These are phyloP conservation scores for Citrus reticulata DNA, from an alignment of 345 rosid genomes.

Conservation along the genomic window DNA sequence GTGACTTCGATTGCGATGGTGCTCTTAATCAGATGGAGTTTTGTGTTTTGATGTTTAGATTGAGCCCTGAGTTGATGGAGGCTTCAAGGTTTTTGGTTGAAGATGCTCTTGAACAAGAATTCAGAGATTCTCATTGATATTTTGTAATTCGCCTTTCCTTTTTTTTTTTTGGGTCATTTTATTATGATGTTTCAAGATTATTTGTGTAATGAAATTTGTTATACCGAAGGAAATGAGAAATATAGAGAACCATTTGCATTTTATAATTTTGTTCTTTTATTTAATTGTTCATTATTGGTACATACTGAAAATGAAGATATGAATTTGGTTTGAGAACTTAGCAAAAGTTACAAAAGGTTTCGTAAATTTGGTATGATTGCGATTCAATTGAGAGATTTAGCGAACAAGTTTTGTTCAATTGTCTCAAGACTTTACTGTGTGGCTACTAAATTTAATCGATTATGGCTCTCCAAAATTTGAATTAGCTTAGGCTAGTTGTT, in stretches of 20 bases:
- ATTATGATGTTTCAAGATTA: neutral
- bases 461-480: neutral
- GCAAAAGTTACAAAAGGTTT: no score
- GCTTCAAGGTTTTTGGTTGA: conserved; percentile 57
- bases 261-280: neutral
- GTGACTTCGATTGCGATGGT: conserved; percentile 74
- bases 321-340: neutral
- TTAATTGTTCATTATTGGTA: neutral
- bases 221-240: neutral
- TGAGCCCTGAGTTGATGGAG: conserved; percentile 83
- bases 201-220: conserved; percentile 1
- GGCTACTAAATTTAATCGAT: neutral
- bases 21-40: conserved; percentile 88
- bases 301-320: neutral
- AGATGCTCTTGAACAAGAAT: conserved; percentile 58
- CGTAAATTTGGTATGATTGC: no score
- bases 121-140: conserved; percentile 17
- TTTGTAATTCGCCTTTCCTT: neutral
- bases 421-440: no score
- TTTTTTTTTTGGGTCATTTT: neutral
- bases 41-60: conserved; percentile 85
- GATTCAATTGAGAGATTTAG: no score
- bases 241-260: neutral
- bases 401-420: no score
- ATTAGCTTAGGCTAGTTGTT: neutral